Base-by-base conservation (phyloP, 352 stramenopile species). In the Aphanomyces astaci region DNA sequence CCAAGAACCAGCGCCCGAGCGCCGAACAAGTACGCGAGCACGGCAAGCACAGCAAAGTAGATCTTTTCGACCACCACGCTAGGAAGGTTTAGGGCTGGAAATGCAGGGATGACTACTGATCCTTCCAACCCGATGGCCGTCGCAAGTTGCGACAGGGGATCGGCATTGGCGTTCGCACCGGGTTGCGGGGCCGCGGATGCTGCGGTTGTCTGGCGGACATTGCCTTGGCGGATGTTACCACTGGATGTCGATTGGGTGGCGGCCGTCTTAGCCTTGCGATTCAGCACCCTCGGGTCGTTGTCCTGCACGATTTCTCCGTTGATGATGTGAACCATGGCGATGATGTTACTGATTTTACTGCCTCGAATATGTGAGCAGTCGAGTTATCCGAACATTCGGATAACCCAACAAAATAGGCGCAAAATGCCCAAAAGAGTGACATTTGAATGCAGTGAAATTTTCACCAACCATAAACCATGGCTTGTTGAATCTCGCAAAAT, bases 251-350 rank as follows among this genome's bases (percentile, higher is more conserved):
- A n/a, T 30, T 7, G 17, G 19, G 48, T 17, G 19, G 48, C 25
- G 19, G 48, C 19, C 13, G 9, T 28, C 17, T 55, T 55, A 13
- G 17, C 17, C 48, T 55, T 55, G 9, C 48, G 48, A 55, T 51
- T 57, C 15, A 32, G 64, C 59, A 94, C 82, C 22, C 86, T 79
- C 69, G 86, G 86, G 72, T 94, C 86, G 75, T 94, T 77, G 75
- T 94, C 86, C 46, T 71, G 55, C 22, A 94, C 84, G 77, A 94
- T 94, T 66, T 94, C 86, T 56, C 86, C 86, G 63, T 94, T 94
- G 72, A 94, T 89, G 56, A 94, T 94, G 74, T 92, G 86, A 72
- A 94, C 86, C 86, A 94, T 94, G 28, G 11, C 31, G 1, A 46
- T 17, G 9, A 46, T 17, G 9, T 46, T 9, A 17, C 48, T 55